Percentiles rank a stretch among this genome's conserved stretches.
phyloP scores from a whole-genome alignment of 1,139 yeast species.

The Candida glucosophila region DNA sequence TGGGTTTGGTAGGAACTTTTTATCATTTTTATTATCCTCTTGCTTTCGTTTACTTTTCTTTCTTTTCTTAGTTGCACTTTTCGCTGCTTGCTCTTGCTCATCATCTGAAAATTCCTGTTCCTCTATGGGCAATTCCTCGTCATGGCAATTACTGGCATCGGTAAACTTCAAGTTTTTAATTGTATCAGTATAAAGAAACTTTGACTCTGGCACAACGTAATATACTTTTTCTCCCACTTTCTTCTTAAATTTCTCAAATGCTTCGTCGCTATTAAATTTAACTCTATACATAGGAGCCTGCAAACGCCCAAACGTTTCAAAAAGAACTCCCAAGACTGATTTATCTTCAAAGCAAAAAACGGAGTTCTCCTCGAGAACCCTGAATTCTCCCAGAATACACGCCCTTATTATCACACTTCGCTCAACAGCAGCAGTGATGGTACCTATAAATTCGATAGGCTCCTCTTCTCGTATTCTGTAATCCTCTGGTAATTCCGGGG shows the following conservation, averaged over 20 bases:
- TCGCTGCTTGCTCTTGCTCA: slow-evolving; percentile 61
- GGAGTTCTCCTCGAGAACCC: slow-evolving; percentile 76
- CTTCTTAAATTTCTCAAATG: slow-evolving; percentile 34
- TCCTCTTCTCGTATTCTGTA: slow-evolving; percentile 50
- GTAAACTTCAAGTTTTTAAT: slow-evolving; percentile 71
- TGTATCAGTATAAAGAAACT: slow-evolving; percentile 68
- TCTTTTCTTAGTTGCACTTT: slow-evolving; percentile 51
- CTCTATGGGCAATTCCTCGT: slow-evolving; percentile 86
- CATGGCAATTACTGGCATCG: slow-evolving; percentile 92
- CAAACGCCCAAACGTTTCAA: slow-evolving; percentile 86
- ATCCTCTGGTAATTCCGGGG: slow-evolving; percentile 63
- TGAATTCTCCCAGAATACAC: slow-evolving; percentile 72
- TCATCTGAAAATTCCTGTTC: slow-evolving; percentile 96
- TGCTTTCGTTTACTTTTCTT: no score
- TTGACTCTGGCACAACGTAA: slow-evolving; percentile 75
- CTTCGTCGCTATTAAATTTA: slow-evolving; percentile 50
- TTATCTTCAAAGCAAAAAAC: slow-evolving; percentile 71
- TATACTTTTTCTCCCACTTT: slow-evolving; percentile 52
- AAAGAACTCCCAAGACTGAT: slow-evolving; percentile 68
- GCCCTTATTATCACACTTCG: slow-evolving; percentile 68
- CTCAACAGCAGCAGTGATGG: slow-evolving; percentile 63
- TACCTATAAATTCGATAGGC: slow-evolving; percentile 68
- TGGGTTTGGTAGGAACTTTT: no score
- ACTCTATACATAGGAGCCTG: slow-evolving; percentile 80
- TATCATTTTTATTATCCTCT: no score